Evolutionary conservation across 345 rosid genomes (phyloP).

Genomic region (Draba incana): DNA sequence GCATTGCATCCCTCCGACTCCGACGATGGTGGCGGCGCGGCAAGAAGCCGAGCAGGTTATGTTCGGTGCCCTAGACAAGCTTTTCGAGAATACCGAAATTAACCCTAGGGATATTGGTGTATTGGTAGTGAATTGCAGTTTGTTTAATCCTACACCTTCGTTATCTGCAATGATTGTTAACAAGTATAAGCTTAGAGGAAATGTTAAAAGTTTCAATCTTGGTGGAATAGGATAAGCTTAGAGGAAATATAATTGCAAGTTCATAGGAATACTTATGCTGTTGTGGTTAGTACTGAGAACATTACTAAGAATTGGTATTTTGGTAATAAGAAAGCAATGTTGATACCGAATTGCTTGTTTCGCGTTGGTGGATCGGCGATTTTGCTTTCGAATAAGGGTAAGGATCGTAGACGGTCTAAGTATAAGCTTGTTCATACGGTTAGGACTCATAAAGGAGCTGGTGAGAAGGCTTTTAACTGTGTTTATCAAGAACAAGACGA

Average conservation of each 20-base stretch:
- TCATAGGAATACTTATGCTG: slow-evolving; percentile 83
- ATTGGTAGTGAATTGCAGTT: slow-evolving; percentile 84
- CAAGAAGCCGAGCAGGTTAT: slow-evolving; percentile 94
- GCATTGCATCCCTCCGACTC: slow-evolving; percentile 74
- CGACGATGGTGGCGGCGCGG: slow-evolving; percentile 84
- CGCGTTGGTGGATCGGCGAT: slow-evolving; percentile 82
- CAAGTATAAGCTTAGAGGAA: slow-evolving; percentile 81
- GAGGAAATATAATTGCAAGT: too few species aligned
- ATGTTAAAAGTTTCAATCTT: slow-evolving; percentile 68
- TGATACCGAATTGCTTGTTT: slow-evolving; percentile 89
- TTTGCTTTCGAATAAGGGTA: slow-evolving; percentile 62
- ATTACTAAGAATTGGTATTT: slow-evolving; percentile 95
- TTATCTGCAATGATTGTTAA: slow-evolving; percentile 89
- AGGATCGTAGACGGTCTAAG: slow-evolving; percentile 68
- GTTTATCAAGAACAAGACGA: slow-evolving; percentile 90
- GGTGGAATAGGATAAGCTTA: slow-evolving; percentile 97
- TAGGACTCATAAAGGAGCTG: slow-evolving; percentile 90
- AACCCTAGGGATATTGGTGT: slow-evolving; percentile 88
- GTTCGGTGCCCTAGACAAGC: slow-evolving; percentile 76
- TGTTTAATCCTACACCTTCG: slow-evolving; percentile 94
- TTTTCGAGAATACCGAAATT: slow-evolving; percentile 66
- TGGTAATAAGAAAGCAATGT: slow-evolving; percentile 87
- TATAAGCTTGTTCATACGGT: slow-evolving; percentile 85
- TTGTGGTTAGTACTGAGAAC: slow-evolving; percentile 89
- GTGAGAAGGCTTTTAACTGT: slow-evolving; percentile 81